Base-by-base conservation (phyloP, 441 rosid genomes). In the Adansonia madagascariensis region DNA sequence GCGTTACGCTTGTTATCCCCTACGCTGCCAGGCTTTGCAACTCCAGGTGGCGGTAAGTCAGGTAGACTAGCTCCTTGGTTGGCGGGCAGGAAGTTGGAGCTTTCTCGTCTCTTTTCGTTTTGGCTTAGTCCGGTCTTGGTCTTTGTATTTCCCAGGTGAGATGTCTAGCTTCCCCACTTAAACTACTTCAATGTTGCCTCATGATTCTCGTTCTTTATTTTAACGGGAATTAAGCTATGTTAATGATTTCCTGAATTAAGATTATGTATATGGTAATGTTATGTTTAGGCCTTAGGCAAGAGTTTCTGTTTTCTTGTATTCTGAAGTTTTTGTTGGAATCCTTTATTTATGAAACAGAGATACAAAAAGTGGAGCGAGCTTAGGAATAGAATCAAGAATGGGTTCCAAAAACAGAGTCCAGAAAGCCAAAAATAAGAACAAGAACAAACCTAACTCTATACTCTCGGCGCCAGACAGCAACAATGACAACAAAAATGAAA, bases 321-420 rank as follows among this genome's bases (percentile, higher is more conserved):
- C 5, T 27, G 15, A 62, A 31, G 67, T 31, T 27, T 10, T 24
- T 10, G 6, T 31, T 31, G 8, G 18, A 62, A 62, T 15, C 44
- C 44, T 31, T 27, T 31, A 2, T 62, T 62, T 24, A 31, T 62
- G 12, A 14, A 62, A 3, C 69, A 14, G 46, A 35, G n/a, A 3
- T 8, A 63, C 2, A 14, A 35, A 63, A 2, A 64, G 69, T 31
- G 20, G 67, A 31, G 44, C 18, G 6, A 39, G 2, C 6, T 15
- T 64, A 7, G 24, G 31, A 62, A 27, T 6, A 49, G 61, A 46
- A 35, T 78, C 47, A n/a, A 44, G 47, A 44, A 93, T 91, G 97
- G 95, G 88, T 47, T 86, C 91, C 17, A 85, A 86, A 77, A 79
- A 81, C 67, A 78, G 78, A 55, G 80, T 71, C 74, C 78, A 78